Percentiles rank a stretch among this genome's conserved stretches.
Evolutionary conservation across 345 rosid species (phyloP).

Genomic region (Chamaenerion angustifolium): DNA sequence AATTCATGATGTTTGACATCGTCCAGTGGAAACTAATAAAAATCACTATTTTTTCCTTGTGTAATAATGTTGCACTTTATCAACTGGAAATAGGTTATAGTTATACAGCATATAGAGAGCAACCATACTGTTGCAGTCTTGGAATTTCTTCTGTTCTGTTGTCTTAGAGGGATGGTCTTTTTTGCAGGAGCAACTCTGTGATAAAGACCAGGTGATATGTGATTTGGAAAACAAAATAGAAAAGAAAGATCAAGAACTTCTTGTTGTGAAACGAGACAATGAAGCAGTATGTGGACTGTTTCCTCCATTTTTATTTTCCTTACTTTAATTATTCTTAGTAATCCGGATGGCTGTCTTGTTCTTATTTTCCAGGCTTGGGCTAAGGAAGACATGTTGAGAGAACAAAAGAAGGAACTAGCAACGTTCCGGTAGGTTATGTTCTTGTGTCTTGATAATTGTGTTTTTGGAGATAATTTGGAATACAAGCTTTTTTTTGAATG

Average conservation of each 20-base stretch:
- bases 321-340: not conserved
- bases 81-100: too few relatives aligned
- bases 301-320: not conserved
- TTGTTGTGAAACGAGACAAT: constrained; percentile 70
- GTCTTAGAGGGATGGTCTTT: constrained; percentile 3
- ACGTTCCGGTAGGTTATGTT: constrained; percentile 43
- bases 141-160: not conserved
- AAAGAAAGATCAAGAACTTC: constrained; percentile 75
- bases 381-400: constrained; percentile 83
- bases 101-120: too few relatives aligned
- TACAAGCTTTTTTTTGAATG: not conserved
- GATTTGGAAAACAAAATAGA: constrained; percentile 75
- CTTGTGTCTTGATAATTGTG: constrained; percentile 13
- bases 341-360: not conserved
- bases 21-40: too few relatives aligned
- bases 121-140: too few relatives aligned
- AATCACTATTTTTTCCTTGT: too few relatives aligned
- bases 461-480: not conserved
- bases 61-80: not conserved
- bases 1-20: too few relatives aligned
- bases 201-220: constrained; percentile 44
- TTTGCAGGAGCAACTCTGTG: constrained; percentile 65
- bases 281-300: constrained; percentile 64
- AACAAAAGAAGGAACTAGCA: constrained; percentile 80
- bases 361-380: constrained; percentile 64